These are phyloP conservation scores for Nothophytophthora sp. DNA, from an alignment of 352 stramenopile species.

Conservation along the genomic window DNA sequence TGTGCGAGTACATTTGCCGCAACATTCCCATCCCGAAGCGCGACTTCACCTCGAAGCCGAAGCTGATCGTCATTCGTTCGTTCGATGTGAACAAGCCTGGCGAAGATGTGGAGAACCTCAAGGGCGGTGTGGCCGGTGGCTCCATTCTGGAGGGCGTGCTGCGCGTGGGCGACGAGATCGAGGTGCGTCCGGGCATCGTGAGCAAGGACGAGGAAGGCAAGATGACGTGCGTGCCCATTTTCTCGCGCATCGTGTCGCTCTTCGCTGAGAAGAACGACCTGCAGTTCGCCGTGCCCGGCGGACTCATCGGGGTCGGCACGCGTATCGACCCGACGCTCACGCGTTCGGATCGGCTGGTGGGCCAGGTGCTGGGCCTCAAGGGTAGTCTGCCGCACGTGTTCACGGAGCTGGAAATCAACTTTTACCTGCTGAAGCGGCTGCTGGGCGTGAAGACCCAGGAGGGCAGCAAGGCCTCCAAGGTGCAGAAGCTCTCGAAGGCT, in stretches of 20 bases:
- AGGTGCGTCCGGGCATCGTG: constrained; percentile 99
- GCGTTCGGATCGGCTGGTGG: constrained; percentile 98
- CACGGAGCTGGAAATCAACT: constrained; percentile 99
- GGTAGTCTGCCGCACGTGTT: constrained; percentile 99
- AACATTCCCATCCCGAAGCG: constrained; percentile 98
- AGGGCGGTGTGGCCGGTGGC: constrained; percentile 91
- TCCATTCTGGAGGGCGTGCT: constrained; percentile 98
- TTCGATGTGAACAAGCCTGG: constrained; percentile 99
- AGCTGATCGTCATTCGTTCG: constrained; percentile 99
- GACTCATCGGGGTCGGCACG: constrained; percentile 99
- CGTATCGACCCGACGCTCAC: constrained; percentile 99
- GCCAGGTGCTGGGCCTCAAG: constrained; percentile 97
- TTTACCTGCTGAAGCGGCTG: constrained; percentile 99
- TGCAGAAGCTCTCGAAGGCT: constrained; percentile 98
- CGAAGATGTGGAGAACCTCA: constrained; percentile 98
- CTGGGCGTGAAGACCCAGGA: constrained; percentile 99
- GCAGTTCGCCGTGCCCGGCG: constrained; percentile 98
- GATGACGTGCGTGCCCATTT: constrained; percentile 94
- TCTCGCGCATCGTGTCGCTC: constrained; percentile 95
- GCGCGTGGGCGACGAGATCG: constrained; percentile 98
- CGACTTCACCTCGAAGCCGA: constrained; percentile 98
- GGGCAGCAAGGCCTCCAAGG: constrained; percentile 98
- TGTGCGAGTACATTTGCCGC: constrained; percentile 99
- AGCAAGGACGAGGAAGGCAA: constrained; percentile 97
- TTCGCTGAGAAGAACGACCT: constrained; percentile 99